Conservation (phyloP, 2,329 filamentous ascomycete genomes). For the Pyrenophora graminea region DNA sequence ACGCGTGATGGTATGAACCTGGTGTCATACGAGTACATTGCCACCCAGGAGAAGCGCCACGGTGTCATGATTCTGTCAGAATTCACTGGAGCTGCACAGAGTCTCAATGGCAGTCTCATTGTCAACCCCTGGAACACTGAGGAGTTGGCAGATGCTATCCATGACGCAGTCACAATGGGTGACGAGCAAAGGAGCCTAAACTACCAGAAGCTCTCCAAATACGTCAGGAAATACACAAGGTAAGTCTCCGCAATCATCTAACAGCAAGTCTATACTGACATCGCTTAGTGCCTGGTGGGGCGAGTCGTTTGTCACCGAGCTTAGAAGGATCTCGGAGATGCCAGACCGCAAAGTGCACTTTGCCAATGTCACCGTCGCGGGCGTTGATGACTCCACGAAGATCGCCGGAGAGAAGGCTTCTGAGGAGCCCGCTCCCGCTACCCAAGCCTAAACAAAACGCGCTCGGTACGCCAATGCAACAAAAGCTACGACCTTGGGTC, state of each 20-base stretch:
- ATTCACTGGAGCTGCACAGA: slow-evolving; percentile 94
- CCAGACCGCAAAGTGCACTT: slow-evolving; percentile 54
- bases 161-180: slow-evolving; percentile 96
- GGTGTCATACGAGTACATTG: slow-evolving; percentile 97
- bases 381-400: slow-evolving; percentile 7
- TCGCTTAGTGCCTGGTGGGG: slow-evolving; percentile 85
- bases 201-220: slow-evolving; percentile 89
- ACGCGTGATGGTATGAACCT: slow-evolving; percentile 99
- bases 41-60: slow-evolving; percentile 85
- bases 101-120: slow-evolving; percentile 87
- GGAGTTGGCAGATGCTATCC: slow-evolving; percentile 88
- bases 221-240: slow-evolving; percentile 96
- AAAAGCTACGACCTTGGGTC: background rate
- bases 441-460: slow-evolving; percentile 9
- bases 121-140: slow-evolving; percentile 99
- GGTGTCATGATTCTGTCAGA: slow-evolving; percentile 95
- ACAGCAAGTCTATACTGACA: slow-evolving; percentile 21
- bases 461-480: slow-evolving; percentile 4
- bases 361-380: slow-evolving; percentile 14
- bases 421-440: slow-evolving; percentile 13
- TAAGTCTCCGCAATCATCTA: slow-evolving; percentile 31
- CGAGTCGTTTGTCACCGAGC: slow-evolving; percentile 84
- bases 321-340: slow-evolving; percentile 63
- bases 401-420: background rate
- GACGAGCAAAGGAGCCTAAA: slow-evolving; percentile 84